These are phyloP conservation scores for Amanita molliuscula DNA, from an alignment of 768 basidiomycete species.

Conservation along the genomic window DNA sequence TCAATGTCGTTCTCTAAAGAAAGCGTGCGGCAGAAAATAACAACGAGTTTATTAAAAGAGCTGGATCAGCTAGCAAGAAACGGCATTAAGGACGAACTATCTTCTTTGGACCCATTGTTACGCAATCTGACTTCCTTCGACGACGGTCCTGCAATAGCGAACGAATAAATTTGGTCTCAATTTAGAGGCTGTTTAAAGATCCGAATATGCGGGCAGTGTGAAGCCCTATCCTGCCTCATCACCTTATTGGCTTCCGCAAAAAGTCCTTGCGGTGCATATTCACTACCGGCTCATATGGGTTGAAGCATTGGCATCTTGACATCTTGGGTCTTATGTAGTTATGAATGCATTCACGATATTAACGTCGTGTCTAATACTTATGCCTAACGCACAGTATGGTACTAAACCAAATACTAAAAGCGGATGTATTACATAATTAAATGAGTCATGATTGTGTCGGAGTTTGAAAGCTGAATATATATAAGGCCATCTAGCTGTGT, in stretches of 20 bases:
- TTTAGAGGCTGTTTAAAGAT: slow-evolving; percentile 19
- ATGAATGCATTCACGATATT: no score
- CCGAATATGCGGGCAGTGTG: neutral
- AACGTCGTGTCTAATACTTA: no score
- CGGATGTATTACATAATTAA: slow-evolving; percentile 32
- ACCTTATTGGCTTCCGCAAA: neutral
- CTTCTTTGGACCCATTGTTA: slow-evolving; percentile 70
- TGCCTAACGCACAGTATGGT: neutral
- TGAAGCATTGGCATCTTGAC: no score
- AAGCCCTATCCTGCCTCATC: neutral
- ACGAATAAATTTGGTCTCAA: slow-evolving; percentile 20
- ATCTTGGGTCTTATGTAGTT: no score
- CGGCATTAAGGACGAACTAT: slow-evolving; percentile 74
- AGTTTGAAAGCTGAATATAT: slow-evolving; percentile 35
- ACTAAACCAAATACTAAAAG: slow-evolving; percentile 21
- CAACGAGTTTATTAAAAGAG: slow-evolving; percentile 69
- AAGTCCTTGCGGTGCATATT: no score
- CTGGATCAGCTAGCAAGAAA: slow-evolving; percentile 75
- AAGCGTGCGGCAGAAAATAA: slow-evolving; percentile 59
- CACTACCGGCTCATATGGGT: no score
- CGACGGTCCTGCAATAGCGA: slow-evolving; percentile 17
- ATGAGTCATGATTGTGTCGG: slow-evolving; percentile 27
- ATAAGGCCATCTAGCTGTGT: slow-evolving; percentile 27
- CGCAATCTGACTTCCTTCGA: slow-evolving; percentile 39
- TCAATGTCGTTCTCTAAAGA: neutral